Base-by-base conservation (phyloP, 2,329 filamentous ascomycete species). In the Alternaria sp. region DNA sequence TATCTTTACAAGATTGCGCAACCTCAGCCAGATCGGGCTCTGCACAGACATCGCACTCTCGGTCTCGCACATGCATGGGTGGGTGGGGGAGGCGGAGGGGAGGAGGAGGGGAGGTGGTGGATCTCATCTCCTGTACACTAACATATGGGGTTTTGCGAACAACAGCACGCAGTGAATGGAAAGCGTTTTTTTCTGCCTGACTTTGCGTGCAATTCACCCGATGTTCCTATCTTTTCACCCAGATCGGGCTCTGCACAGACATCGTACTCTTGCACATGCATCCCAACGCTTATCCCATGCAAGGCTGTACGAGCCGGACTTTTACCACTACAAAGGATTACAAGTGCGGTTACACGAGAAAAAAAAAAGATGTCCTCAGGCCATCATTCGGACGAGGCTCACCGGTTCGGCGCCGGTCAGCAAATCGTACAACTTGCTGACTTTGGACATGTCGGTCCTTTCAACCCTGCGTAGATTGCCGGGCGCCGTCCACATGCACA, bases 271-370 rank as follows among this genome's bases (percentile, higher is more conserved):
- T 15, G 15, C 15, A 21, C 54, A 46, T 46, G 43, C 54, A 47
- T 23, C 13, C 54, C 28, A 52, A 52, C 28, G 49, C 25, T 47
- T 32, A 56, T 56, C 12, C 30, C 15, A 49, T 47, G 47, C 49
- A 57, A 54, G 57, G 51, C 44, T 64, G 61, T 36, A 55, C 46
- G 52, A 57, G 28, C 46, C n/a, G 9, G n/a, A 21, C 6, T 15
- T 44, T 7, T 28, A 26, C 52, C 36, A 52, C 5, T 28, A 28
- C 25, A 46, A 54, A 5, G 40, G 49, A 21, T 36, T n/a, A 19
- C 57, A 54, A 46, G 15, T 49, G 43, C n/a, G 17, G 51, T 46
- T 32, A 23, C 52, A 60, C 51, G 13, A 23, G 12, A 11, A 21
- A 23, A 36, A 52, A 40, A 40, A n/a, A 23, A 2, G 19, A 36